Evolutionary conservation across 768 basidiomycete genomes (phyloP).

Genomic region (Rhizopogon rudus): DNA sequence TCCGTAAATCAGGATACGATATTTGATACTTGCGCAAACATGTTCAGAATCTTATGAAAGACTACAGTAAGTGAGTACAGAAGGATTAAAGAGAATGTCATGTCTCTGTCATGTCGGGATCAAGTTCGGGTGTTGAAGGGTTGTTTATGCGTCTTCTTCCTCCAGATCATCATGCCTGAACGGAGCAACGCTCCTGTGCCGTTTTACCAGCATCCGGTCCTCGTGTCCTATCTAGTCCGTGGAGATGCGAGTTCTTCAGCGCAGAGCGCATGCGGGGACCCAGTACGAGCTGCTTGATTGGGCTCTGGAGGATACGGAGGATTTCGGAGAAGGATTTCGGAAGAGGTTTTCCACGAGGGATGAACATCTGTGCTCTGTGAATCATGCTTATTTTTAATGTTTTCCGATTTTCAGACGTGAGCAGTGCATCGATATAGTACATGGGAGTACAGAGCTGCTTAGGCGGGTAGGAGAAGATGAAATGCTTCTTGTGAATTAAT

Average conservation of each 20-base stretch:
- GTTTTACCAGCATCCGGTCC: too few relatives aligned
- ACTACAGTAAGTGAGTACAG: not conserved
- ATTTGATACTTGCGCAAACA: too few relatives aligned
- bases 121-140: too few relatives aligned
- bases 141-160: too few relatives aligned
- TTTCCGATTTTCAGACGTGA: constrained; percentile 24
- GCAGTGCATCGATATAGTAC: constrained; percentile 22
- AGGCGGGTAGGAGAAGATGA: constrained; percentile 71
- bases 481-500: constrained; percentile 64
- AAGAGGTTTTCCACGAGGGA: constrained; percentile 46
- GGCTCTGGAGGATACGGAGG: constrained; percentile 54
- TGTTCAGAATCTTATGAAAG: not conserved
- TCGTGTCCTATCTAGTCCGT: too few relatives aligned
- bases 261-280: constrained; percentile 7
- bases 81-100: too few relatives aligned
- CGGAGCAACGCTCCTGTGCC: too few relatives aligned
- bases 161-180: too few relatives aligned
- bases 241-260: not conserved
- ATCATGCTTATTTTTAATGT: constrained; percentile 73
- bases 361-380: constrained; percentile 66
- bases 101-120: too few relatives aligned
- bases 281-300: constrained; percentile 16
- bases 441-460: constrained; percentile 57
- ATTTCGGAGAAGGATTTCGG: too few relatives aligned
- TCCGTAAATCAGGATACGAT: too few relatives aligned